A percentile compares a stretch with the other conserved stretches of the same genome.
These are phyloP conservation scores for Spathaspora hagerdaliae DNA, from an alignment of 805 yeast genomes.

Conservation along the genomic window DNA sequence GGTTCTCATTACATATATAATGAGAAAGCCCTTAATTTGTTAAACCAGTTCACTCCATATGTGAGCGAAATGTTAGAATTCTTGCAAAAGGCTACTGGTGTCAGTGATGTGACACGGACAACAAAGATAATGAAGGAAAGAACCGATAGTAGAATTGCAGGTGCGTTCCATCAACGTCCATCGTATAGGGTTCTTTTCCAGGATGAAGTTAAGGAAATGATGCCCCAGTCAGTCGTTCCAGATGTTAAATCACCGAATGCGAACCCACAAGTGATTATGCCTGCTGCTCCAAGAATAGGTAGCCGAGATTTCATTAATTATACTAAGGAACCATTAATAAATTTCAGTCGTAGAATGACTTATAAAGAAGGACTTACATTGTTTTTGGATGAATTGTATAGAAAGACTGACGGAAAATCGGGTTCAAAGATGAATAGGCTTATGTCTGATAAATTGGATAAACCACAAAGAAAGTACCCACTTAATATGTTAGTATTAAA, in stretches of 20 bases:
- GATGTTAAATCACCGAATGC: background rate
- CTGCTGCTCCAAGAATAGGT: background rate
- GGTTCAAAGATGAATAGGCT: background rate
- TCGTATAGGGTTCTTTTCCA: background rate
- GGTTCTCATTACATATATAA: constrained; percentile 30
- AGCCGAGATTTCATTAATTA: background rate
- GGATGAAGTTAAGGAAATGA: constrained; percentile 10
- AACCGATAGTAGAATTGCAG: constrained; percentile 14
- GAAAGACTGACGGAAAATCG: constrained; percentile 3
- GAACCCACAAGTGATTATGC: constrained; percentile 3
- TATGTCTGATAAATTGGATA: background rate
- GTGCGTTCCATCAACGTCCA: constrained; percentile 5
- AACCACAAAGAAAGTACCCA: constrained; percentile 8
- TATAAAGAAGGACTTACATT: constrained; percentile 14
- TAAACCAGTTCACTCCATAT: constrained; percentile 33
- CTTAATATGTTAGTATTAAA: constrained; percentile 31
- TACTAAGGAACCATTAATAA: constrained; percentile 22
- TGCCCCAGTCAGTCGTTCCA: constrained; percentile 30
- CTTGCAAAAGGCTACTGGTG: constrained; percentile 2
- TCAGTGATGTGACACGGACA: constrained; percentile 6
- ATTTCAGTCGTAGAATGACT: constrained; percentile 22
- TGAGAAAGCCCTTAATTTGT: constrained; percentile 25
- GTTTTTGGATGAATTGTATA: constrained; percentile 11
- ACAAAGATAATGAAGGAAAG: constrained; percentile 7
- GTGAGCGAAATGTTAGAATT: constrained; percentile 15